Evolutionary conservation across 148 eudicot species (phyloP).

Genomic region (Rheum nobile): DNA sequence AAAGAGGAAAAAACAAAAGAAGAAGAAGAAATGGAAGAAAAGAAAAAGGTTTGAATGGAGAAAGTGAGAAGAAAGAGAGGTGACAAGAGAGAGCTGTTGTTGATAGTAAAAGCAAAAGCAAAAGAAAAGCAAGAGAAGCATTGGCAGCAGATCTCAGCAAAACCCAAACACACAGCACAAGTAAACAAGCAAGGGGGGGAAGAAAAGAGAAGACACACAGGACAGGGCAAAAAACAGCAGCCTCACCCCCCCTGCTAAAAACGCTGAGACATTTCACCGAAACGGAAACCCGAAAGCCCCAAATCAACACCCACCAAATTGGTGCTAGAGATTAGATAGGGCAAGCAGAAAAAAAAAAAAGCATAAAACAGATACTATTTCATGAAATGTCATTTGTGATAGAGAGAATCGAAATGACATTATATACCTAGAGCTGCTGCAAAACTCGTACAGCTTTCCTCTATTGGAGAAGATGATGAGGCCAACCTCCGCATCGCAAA

Average conservation of each 20-base stretch:
- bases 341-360: neutral
- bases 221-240: conserved; percentile 6
- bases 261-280: conserved; percentile 54
- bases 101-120: neutral
- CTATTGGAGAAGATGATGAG: conserved; percentile 59
- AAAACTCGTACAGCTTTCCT: conserved; percentile 51
- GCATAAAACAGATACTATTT: neutral
- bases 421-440: conserved; percentile 47
- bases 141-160: neutral
- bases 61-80: neutral
- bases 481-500: conserved; percentile 56
- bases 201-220: neutral
- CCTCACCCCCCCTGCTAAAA: conserved; percentile 21
- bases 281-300: conserved; percentile 29
- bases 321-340: neutral
- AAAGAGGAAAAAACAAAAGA: neutral
- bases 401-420: neutral
- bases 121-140: neutral
- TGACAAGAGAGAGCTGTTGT: neutral
- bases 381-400: too few relatives aligned
- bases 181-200: neutral
- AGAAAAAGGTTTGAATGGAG: neutral
- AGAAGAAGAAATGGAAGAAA: neutral
- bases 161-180: neutral
- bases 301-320: neutral